Evolutionary conservation across 148 eudicot species (phyloP), one percentile per base, ranked within the genome.

Genomic region (Amaranthus palmeri): DNA sequence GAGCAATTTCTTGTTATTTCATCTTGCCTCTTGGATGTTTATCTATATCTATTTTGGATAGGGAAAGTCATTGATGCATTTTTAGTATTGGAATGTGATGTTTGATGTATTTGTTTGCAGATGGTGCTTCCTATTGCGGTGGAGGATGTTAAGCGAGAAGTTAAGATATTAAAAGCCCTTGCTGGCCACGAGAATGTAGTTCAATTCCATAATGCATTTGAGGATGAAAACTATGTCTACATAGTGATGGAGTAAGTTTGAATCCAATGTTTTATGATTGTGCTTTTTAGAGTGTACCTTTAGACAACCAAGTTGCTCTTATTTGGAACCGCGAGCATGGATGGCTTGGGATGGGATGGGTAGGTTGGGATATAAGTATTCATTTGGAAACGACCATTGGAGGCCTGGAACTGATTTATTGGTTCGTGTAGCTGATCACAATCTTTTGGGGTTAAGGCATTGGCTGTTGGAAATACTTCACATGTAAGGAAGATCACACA

Each of bases 141-240:
- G 63, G 98, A 91, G 81, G 98, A 93, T 85, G 98, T 93, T 60
- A 91, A 91, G 77, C 90, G 98, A 76, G 98, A 93, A 87, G 98
- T 93, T 40, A 89, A 91, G 82, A 93, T 93, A 77, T 82, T 93
- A 77, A 80, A 85, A 79, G 98, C 96, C 67, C 90, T 93, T 73
- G 76, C 86, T 61, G 98, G 98, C 61, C 97, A 93, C 74, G 98
- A 91, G 83, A 93, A 93, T 72, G 98, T 93, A 72, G 98, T 93
- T 80, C 91, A 93, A 72, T 93, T 93, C 78, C 77, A 87, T 76
- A 88, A 86, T 81, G 96, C 97, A 49, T 93, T 86, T 57, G 98
- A 93, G 79, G 98, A 93, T 82, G 88, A 85, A 46, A 85, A 88
- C 66, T 89, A 86, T 78, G 98, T 93, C 12, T 93, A 91, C 80